Conservation (phyloP, 345 rosid species). For the Euphorbia pulcherrima region DNA sequence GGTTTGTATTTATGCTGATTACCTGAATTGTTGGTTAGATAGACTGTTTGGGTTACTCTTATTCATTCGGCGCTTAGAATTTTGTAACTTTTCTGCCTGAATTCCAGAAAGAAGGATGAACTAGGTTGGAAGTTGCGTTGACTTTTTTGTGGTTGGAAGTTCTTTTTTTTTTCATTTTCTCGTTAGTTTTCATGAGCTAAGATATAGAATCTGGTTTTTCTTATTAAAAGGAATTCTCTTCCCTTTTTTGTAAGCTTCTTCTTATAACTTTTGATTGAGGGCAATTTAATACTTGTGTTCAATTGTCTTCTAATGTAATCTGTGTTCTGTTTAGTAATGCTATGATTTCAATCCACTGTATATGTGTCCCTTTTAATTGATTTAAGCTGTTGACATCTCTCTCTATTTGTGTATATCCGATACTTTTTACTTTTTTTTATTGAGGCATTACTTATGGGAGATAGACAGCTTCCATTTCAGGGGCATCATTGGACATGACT, state of each 20-base stretch:
- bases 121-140: background rate
- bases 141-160: background rate
- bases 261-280: slow-evolving; percentile 1
- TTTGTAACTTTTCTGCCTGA: background rate
- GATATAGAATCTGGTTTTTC: background rate
- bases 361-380: background rate
- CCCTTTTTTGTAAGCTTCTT: background rate
- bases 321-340: background rate
- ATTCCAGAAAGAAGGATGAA: background rate
- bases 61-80: background rate
- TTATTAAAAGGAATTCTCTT: background rate
- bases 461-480: slow-evolving; percentile 10
- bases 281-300: background rate
- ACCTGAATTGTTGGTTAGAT: background rate
- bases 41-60: background rate
- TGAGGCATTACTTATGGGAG: background rate
- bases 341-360: background rate
- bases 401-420: too few species aligned
- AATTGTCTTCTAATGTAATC: background rate
- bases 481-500: background rate
- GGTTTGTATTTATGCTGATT: slow-evolving; percentile 6
- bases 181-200: background rate
- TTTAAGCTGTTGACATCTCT: background rate
- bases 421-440: background rate
- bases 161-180: background rate